These are phyloP conservation scores for Senecio squalidus DNA, from an alignment of 140 eudicot species.

Conservation along the genomic window DNA sequence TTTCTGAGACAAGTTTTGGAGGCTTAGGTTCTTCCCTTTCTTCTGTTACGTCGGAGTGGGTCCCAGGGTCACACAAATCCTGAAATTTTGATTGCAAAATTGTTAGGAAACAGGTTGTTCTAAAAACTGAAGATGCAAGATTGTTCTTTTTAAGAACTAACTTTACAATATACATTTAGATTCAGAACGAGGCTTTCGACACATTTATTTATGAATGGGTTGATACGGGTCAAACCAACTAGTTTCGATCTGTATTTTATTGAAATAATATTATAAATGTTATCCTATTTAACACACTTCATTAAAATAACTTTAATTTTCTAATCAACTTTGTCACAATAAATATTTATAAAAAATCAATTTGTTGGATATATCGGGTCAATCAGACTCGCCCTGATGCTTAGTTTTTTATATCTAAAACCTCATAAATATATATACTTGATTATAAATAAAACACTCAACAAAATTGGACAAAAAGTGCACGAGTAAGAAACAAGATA, in stretches of 20 bases:
- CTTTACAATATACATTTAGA: not conserved
- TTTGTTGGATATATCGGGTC: no score
- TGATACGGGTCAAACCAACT: no score
- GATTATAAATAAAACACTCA: not conserved
- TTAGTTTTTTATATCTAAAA: no score
- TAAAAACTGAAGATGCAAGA: not conserved
- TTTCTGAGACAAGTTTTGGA: conserved; percentile 25
- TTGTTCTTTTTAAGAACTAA: not conserved
- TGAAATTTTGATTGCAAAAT: conserved; percentile 20
- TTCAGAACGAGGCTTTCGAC: not conserved
- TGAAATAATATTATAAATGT: no score
- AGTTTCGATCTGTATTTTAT: no score
- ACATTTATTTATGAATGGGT: no score
- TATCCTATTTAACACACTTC: no score
- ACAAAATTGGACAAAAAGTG: not conserved
- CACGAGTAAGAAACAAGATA: conserved; percentile 13
- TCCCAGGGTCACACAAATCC: conserved; percentile 89
- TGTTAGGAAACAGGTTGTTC: not conserved
- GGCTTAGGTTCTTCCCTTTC: conserved; percentile 57
- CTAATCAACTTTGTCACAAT: no score
- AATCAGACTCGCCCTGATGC: no score
- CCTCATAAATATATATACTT: not conserved
- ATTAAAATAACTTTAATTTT: no score
- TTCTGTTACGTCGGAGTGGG: conserved; percentile 82
- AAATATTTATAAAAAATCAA: no score